These are phyloP conservation scores for Alnus rubra DNA, from an alignment of 306 rosid species.

Conservation along the genomic window DNA sequence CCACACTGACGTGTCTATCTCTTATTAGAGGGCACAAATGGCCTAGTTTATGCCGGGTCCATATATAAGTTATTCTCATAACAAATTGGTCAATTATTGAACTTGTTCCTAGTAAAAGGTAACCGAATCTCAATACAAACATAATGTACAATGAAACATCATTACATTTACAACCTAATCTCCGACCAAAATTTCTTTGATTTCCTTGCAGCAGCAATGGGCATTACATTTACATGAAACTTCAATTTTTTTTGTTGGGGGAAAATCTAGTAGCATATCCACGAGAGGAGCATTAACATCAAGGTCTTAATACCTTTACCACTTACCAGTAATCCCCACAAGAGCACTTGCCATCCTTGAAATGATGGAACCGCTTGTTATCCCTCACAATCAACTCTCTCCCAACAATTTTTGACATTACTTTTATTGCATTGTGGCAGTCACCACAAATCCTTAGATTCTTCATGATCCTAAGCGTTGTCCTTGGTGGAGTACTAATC, in stretches of 20 bases:
- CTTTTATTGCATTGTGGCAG: constrained; percentile 91
- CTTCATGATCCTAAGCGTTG: constrained; percentile 92
- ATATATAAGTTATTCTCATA: too few species aligned
- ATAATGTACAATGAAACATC: constrained; percentile 7
- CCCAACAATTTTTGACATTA: constrained; percentile 88
- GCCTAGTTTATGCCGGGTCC: too few species aligned
- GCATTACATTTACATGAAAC: neutral
- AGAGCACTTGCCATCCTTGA: constrained; percentile 83
- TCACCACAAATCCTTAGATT: constrained; percentile 94
- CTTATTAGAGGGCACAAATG: too few species aligned
- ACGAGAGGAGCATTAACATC: constrained; percentile 23
- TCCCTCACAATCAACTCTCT: constrained; percentile 93
- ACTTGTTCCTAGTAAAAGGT: constrained; percentile 10
- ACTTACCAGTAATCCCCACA: constrained; percentile 94
- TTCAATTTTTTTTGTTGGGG: neutral
- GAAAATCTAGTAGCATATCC: constrained; percentile 18
- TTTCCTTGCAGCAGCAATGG: constrained; percentile 14
- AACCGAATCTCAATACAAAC: constrained; percentile 4
- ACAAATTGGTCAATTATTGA: neutral
- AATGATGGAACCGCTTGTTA: constrained; percentile 94
- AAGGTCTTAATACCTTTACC: constrained; percentile 44
- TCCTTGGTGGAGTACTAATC: constrained; percentile 93
- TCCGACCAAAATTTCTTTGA: neutral
- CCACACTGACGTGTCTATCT: too few species aligned
- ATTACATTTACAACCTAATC: constrained; percentile 2